These are phyloP conservation scores for Solanum lycopersicoides DNA, from an alignment of 257 asterid species.

Conservation along the genomic window DNA sequence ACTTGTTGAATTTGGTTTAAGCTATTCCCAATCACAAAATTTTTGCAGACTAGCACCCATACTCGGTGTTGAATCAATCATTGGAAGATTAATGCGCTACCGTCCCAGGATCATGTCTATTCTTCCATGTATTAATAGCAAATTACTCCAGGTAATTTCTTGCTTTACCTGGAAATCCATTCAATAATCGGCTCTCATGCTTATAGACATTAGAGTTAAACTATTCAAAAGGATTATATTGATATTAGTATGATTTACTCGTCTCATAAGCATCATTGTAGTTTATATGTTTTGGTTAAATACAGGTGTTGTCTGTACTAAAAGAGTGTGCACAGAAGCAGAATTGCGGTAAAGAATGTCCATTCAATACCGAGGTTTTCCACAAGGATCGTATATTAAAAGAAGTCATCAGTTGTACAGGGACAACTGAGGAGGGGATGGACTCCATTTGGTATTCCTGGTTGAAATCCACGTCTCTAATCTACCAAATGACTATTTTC, in stretches of 20 bases:
- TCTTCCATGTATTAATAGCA: not conserved
- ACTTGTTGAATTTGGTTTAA: not conserved
- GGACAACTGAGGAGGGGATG: not conserved
- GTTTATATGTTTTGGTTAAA: not conserved
- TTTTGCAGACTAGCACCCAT: not conserved
- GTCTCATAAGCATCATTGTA: not conserved
- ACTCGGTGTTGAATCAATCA: not conserved
- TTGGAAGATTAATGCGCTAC: accelerated
- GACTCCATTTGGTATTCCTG: not conserved
- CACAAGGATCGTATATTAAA: not conserved
- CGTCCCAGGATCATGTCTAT: not conserved
- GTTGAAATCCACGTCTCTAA: not conserved
- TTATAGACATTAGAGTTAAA: not conserved
- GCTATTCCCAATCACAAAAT: not conserved
- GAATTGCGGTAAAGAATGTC: not conserved
- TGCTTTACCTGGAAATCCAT: not conserved
- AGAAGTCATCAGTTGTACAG: not conserved
- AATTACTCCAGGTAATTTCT: not conserved
- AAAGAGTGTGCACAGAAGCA: not conserved
- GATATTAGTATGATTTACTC: too few relatives aligned
- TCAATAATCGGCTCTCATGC: not conserved
- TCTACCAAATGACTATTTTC: not conserved
- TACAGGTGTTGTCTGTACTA: not conserved
- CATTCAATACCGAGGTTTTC: not conserved
- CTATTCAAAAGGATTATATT: too few relatives aligned